Evolutionary conservation across 2,329 filamentous ascomycete species (phyloP), one percentile per base, ranked within the genome.

Genomic region (Pseudomassariella vexata): DNA sequence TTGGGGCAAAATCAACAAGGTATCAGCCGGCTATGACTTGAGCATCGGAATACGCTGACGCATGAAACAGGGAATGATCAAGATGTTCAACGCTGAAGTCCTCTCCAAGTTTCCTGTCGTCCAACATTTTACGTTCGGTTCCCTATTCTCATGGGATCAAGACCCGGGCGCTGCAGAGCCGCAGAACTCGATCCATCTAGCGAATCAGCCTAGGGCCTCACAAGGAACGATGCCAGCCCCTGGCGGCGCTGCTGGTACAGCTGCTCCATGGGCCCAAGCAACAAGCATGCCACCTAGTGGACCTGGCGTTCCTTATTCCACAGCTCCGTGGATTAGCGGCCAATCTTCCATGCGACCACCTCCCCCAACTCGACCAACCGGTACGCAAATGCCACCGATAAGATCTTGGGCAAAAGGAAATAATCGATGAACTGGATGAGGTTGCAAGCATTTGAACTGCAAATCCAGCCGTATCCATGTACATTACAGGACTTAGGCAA

Each of bases 1-100:
- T n/a, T 98, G 92, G 92, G 92, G 85, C 21, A 98, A 98, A 66
- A 95, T 98, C 51, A 96, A 98, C 61, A 89, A 89, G 67, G 75
- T 75, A 46, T 26, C 32, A 11, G 16, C 15, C 24, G 33, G 11
- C 27, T 6, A 16, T 9, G 8, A 15, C 3, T 2, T 20, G 9
- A 10, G 28, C 20, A 2, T 12, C 11, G 3, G 9, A 19, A 26
- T 16, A 25, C 16, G 6, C 20, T 40, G 24, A 34, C 7, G 12
- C 4, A 9, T 23, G 10, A 9, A 9, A 35, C 38, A 83, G 80
- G 92, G 92, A 31, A 96, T 98, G 92, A 78, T 98, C 50, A 98
- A 96, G 62, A 98, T 98, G 92, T 98, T 90, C 64, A 88, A 94
- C 45, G 92, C 86, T 12, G 92, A 98, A 63, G 92, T 98, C 3